A percentile compares a stretch with the other conserved stretches of the same genome.
These are phyloP conservation scores for Pichia terricola DNA, from an alignment of 1,139 yeast species.

Conservation along the genomic window DNA sequence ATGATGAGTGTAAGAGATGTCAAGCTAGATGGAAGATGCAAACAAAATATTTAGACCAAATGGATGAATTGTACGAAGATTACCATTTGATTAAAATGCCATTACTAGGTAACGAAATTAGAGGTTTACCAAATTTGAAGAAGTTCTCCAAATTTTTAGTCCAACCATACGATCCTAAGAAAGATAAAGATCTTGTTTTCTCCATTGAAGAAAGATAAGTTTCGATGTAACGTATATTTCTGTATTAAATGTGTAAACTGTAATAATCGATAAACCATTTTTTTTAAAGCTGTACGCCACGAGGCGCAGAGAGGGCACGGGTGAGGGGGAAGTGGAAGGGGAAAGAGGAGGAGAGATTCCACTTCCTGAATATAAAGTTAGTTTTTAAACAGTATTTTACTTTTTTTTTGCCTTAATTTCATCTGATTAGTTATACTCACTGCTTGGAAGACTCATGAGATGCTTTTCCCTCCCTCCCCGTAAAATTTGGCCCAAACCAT, in stretches of 20 bases:
- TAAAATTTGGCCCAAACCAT: too few relatives aligned
- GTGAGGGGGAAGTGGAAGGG: too few relatives aligned
- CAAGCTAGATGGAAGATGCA: conserved; percentile 94
- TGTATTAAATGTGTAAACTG: background rate
- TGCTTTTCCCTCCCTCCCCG: too few relatives aligned
- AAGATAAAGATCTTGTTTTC: conserved; percentile 49
- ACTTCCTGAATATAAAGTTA: too few relatives aligned
- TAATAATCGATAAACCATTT: too few relatives aligned
- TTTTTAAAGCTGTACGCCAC: too few relatives aligned
- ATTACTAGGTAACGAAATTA: conserved; percentile 81
- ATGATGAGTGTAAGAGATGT: conserved; percentile 77
- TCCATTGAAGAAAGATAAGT: conserved; percentile 47
- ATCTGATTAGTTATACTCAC: too few relatives aligned
- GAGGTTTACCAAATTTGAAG: conserved; percentile 80
- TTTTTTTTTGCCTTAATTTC: too few relatives aligned
- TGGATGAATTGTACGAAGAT: conserved; percentile 83
- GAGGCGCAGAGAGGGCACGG: too few relatives aligned
- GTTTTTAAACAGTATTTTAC: too few relatives aligned
- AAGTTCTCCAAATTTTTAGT: conserved; percentile 63
- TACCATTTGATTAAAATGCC: conserved; percentile 95
- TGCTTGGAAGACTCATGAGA: too few relatives aligned
- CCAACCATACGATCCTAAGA: conserved; percentile 61
- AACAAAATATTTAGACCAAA: conserved; percentile 85
- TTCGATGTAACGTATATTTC: background rate
- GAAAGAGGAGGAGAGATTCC: too few relatives aligned